phyloP scores from a whole-genome alignment of 2,329 filamentous ascomycete genomes.

The Phaeosphaeria sp. region DNA sequence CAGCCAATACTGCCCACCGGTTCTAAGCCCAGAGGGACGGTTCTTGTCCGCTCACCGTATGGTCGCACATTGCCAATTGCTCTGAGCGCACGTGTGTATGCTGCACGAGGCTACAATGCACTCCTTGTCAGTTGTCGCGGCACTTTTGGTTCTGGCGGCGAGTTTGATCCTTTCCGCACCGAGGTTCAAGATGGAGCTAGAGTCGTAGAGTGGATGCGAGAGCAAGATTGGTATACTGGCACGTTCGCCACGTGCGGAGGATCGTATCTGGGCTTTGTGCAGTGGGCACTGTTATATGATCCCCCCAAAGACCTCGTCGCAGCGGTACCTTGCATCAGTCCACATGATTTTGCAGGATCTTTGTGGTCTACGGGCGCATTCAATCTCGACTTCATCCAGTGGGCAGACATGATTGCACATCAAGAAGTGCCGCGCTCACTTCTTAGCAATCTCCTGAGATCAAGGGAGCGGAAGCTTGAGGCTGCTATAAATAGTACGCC shows the following conservation, averaged over 20 bases:
- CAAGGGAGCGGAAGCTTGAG: background rate
- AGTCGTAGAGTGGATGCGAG: conserved; percentile 19
- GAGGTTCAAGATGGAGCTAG: conserved; percentile 17
- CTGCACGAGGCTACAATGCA: conserved; percentile 16
- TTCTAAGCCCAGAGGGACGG: background rate
- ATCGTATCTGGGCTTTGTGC: conserved; percentile 17
- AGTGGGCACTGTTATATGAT: conserved; percentile 18
- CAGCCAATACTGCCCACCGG: background rate
- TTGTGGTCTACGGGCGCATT: conserved; percentile 14
- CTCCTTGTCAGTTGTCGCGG: conserved; percentile 19
- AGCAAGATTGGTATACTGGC: conserved; percentile 21
- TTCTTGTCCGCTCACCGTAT: background rate
- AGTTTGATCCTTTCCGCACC: conserved; percentile 14
- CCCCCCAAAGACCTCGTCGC: conserved; percentile 17
- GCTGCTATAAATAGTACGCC: conserved; percentile 8
- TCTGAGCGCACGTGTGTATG: background rate
- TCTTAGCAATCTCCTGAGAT: background rate
- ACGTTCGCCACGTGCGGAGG: conserved; percentile 15
- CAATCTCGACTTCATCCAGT: conserved; percentile 12
- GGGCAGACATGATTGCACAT: conserved; percentile 6
- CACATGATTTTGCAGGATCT: conserved; percentile 11
- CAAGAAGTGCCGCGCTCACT: conserved; percentile 6
- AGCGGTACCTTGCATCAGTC: conserved; percentile 8
- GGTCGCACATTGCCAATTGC: background rate
- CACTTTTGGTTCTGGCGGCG: conserved; percentile 16